These are phyloP conservation scores for Apium graveolens DNA, from an alignment of 129 eudicot species.

Conservation along the genomic window DNA sequence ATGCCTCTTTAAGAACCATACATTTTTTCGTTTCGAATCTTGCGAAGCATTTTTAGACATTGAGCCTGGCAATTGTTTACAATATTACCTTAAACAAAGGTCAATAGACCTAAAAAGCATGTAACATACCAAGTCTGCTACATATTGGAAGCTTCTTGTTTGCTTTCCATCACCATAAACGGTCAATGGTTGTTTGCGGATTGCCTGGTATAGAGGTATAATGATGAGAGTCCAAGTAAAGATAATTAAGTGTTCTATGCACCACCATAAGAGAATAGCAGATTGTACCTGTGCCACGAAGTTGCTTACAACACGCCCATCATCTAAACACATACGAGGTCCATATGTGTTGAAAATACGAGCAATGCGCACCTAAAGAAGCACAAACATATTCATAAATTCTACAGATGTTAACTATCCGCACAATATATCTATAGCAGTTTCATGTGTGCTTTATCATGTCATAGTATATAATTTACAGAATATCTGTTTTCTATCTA, in stretches of 20 bases:
- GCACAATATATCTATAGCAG: neutral
- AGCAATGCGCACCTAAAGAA: constrained; percentile 69
- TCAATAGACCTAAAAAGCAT: neutral
- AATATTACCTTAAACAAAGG: neutral
- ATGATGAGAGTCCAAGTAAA: neutral
- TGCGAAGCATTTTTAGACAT: neutral
- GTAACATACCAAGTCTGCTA: constrained; percentile 63
- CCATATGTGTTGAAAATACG: constrained; percentile 87
- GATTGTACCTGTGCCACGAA: constrained; percentile 68
- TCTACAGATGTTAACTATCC: neutral
- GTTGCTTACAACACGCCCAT: constrained; percentile 89
- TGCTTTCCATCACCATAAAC: constrained; percentile 91
- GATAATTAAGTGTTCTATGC: neutral
- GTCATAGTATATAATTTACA: neutral
- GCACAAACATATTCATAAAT: neutral
- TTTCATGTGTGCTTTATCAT: neutral
- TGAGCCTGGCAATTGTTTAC: neutral
- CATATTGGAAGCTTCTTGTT: constrained; percentile 81
- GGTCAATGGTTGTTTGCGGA: constrained; percentile 71
- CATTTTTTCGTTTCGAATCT: neutral
- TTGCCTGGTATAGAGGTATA: constrained; percentile 39
- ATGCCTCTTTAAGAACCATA: neutral
- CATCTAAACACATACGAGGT: constrained; percentile 80
- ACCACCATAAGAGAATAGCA: neutral
- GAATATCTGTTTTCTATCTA: neutral